Evolutionary conservation across 2,329 filamentous ascomycete species (phyloP), one percentile per base, ranked within the genome.

Genomic region (Dothistroma pini): DNA sequence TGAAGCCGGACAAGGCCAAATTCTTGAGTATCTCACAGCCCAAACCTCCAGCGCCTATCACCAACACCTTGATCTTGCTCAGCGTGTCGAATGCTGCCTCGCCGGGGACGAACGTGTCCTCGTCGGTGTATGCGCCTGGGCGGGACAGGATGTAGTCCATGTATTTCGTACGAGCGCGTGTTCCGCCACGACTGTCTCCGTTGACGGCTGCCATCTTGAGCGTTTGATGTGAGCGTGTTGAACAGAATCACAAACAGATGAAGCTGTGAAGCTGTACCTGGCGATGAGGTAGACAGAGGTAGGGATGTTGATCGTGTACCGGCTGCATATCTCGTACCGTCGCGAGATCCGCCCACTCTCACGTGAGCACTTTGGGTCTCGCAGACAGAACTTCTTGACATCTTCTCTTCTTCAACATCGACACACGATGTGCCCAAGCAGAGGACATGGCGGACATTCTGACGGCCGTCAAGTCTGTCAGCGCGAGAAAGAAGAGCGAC

Each of bases 21-120:
- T 99, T 91, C 80, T 99, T 99, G 56, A 99, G 81, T 50, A 99
- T 96, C 75, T 99, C 95, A 71, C 95, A 99, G 67, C 95, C 95
- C 62, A 99, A 78, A 11, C 95, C 95, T 64, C 95, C 95, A 61
- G 95, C 95, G 60, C 95, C 95, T 68, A 93, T 97, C 38, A 71
- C 74, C 51, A 76, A 63, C 1, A 76, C 64, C 31, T 91, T 95
- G 71, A 90, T 86, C 52, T 82, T 82, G 60, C 89, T 86, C 66
- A 91, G 79, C 62, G 76, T 83, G 62, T 80, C 80, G 69, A 81
- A 82, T 59, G 79, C 80, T 63, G 78, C 80, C 68, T 74, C 77
- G 59, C 79, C 83, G 53, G 80, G 79, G 10, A 78, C 60, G 62
- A 67, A 74, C 8, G 51, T 53, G 25, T 73, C 69, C 3, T 86